phyloP scores from a whole-genome alignment of 2,329 filamentous ascomycete species.

The Colletotrichum godetiae region DNA sequence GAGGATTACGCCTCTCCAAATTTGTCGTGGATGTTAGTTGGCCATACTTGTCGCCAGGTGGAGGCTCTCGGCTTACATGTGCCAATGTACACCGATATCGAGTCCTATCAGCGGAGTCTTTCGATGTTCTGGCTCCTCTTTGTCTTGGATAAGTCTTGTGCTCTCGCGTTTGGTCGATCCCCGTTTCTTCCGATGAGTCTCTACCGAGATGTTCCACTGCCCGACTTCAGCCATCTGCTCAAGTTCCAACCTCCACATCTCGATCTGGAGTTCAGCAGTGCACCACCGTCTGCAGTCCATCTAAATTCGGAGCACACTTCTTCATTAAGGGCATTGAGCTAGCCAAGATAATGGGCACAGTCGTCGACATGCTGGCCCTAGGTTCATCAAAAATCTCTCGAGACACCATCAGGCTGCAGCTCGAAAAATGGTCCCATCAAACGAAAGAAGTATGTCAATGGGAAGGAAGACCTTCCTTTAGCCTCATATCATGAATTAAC shows the following conservation, averaged over 20 bases:
- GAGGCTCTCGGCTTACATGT: constrained; percentile 13
- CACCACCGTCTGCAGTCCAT: neutral
- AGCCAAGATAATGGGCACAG: neutral
- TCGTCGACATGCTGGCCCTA: neutral
- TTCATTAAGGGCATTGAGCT: neutral
- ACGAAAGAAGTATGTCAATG: neutral
- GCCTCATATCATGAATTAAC: too few relatives aligned
- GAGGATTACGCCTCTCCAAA: constrained; percentile 19
- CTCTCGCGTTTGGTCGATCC: constrained; percentile 16
- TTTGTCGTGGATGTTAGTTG: constrained; percentile 17
- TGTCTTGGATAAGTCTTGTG: constrained; percentile 12
- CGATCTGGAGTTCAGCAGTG: neutral
- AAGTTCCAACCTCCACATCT: constrained; percentile 11
- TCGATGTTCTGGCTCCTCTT: constrained; percentile 15
- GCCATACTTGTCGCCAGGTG: constrained; percentile 16
- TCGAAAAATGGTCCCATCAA: constrained; percentile 1
- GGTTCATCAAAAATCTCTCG: neutral
- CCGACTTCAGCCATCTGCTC: constrained; percentile 5
- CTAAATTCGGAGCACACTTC: neutral
- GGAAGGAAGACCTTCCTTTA: too few relatives aligned
- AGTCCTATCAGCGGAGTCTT: neutral
- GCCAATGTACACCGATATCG: neutral
- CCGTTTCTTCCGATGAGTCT: neutral
- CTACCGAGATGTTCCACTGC: constrained; percentile 6
- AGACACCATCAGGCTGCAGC: neutral